These are phyloP conservation scores for Phytophthora pistaciae DNA, from an alignment of 352 stramenopile genomes.

Conservation along the genomic window DNA sequence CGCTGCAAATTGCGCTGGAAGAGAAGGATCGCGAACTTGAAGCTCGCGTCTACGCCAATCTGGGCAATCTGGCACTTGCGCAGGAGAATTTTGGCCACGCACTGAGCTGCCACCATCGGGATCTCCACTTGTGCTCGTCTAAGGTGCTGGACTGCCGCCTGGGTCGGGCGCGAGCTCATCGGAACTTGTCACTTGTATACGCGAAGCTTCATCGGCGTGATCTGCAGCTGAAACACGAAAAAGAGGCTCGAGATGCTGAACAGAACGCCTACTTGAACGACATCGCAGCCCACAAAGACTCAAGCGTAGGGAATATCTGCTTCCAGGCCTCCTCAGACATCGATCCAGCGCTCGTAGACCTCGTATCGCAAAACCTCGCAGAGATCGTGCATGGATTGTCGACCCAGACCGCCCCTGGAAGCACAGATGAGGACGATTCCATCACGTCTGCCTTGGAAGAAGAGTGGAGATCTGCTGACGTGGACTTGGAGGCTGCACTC, in stretches of 20 bases:
- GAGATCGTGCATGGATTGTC: slow-evolving; percentile 39
- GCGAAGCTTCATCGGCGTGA: slow-evolving; percentile 56
- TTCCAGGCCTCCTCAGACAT: slow-evolving; percentile 50
- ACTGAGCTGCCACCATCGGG: slow-evolving; percentile 67
- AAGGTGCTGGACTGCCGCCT: slow-evolving; percentile 54
- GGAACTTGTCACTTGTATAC: slow-evolving; percentile 77
- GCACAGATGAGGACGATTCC: slow-evolving; percentile 9
- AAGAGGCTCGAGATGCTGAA: slow-evolving; percentile 27
- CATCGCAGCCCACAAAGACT: slow-evolving; percentile 48
- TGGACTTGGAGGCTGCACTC: slow-evolving; percentile 31
- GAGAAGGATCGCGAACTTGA: slow-evolving; percentile 71
- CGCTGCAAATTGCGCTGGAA: slow-evolving; percentile 55
- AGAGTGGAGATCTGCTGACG: slow-evolving; percentile 32
- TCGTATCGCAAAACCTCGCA: slow-evolving; percentile 45
- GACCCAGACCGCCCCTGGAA: not conserved
- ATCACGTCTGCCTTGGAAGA: slow-evolving; percentile 24
- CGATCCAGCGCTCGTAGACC: slow-evolving; percentile 46
- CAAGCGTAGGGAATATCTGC: slow-evolving; percentile 75
- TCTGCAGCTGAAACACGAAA: slow-evolving; percentile 54
- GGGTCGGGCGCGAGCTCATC: slow-evolving; percentile 66
- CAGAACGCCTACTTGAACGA: slow-evolving; percentile 56
- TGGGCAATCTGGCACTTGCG: slow-evolving; percentile 73
- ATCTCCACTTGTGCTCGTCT: slow-evolving; percentile 53
- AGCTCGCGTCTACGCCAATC: slow-evolving; percentile 78
- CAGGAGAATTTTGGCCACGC: slow-evolving; percentile 67